phyloP scores from a whole-genome alignment of 2,329 filamentous ascomycete species.

The Ophiostoma tasmaniense region DNA sequence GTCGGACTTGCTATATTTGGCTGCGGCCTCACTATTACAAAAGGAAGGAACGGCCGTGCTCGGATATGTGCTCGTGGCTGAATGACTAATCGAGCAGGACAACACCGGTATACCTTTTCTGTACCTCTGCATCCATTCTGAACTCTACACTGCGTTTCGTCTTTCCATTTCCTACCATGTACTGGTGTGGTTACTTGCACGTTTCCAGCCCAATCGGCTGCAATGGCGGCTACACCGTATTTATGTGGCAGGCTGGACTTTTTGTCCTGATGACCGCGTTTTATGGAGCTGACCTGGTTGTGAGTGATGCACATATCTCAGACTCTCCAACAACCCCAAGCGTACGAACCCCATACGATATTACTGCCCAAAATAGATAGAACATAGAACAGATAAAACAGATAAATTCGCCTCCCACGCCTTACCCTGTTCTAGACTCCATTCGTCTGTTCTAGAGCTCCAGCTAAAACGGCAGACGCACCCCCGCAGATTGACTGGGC shows the following conservation, averaged over 20 bases:
- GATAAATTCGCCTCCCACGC: background rate
- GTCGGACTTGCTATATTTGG: conserved; percentile 5
- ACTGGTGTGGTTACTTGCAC: background rate
- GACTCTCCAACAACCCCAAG: background rate
- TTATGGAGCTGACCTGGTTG: background rate
- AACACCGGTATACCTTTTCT: background rate
- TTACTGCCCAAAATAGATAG: too few species aligned
- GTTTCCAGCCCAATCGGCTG: conserved; percentile 2
- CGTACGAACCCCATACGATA: too few species aligned
- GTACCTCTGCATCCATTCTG: background rate
- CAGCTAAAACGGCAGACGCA: background rate
- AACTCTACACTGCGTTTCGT: background rate
- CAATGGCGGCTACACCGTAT: background rate
- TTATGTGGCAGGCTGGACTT: background rate
- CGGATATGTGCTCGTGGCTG: background rate
- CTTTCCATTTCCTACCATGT: too few species aligned
- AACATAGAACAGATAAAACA: too few species aligned
- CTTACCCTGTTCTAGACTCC: conserved; percentile 3
- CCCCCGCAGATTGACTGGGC: background rate
- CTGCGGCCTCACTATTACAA: background rate
- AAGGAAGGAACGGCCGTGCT: background rate
- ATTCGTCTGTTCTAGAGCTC: background rate
- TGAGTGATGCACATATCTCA: background rate
- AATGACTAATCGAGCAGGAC: background rate
- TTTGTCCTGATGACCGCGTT: conserved; percentile 4